Evolutionary conservation across 305 asterid genomes (phyloP).

Genomic region (Fraxinus platypoda): DNA sequence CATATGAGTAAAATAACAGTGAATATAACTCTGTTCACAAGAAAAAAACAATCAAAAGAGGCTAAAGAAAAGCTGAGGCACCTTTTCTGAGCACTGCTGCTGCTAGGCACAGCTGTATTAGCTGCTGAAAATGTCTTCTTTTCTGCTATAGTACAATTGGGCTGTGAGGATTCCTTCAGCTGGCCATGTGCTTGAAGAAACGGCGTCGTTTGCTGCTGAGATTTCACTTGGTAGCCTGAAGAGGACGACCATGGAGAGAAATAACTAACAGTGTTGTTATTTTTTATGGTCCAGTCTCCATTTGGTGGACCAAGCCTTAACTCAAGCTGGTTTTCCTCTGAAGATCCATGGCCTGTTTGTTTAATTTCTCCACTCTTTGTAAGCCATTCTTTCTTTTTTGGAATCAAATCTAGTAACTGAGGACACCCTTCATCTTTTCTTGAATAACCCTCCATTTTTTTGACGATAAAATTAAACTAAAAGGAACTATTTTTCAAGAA

Average conservation of each 20-base stretch:
- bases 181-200: constrained; percentile 18
- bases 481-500: not conserved
- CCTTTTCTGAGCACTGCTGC: constrained; percentile 79
- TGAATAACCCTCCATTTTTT: constrained; percentile 53
- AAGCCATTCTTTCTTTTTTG: constrained; percentile 34
- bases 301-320: constrained; percentile 83
- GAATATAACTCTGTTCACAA: constrained; percentile 52
- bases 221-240: not conserved
- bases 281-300: constrained; percentile 39
- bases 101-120: constrained; percentile 54
- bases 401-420: constrained; percentile 62
- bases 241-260: constrained; percentile 31
- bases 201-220: constrained; percentile 25
- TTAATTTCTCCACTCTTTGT: constrained; percentile 33
- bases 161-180: constrained; percentile 55
- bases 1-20: constrained; percentile 31
- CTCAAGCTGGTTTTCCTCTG: constrained; percentile 73
- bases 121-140: constrained; percentile 60
- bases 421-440: constrained; percentile 50
- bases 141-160: constrained; percentile 49
- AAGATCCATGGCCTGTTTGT: constrained; percentile 18
- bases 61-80: constrained; percentile 35
- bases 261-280: constrained; percentile 25
- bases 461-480: not conserved
- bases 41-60: constrained; percentile 16